Evolutionary conservation across 495 filamentous ascomycete species (phyloP), one percentile per base, ranked within the genome.

Genomic region (Trypethelium eluteriae): DNA sequence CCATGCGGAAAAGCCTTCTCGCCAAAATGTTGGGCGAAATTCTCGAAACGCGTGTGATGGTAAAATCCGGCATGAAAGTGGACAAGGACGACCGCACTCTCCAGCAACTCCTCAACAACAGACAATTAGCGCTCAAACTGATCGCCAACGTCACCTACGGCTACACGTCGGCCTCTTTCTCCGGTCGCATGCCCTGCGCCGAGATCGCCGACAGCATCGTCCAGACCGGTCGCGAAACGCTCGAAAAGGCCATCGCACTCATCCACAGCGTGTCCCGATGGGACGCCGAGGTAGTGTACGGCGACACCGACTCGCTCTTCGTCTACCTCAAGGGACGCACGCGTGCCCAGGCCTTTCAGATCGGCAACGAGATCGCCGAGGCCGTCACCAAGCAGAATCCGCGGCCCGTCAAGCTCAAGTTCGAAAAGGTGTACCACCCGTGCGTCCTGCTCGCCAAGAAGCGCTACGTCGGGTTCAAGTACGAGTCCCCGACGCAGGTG

Each of bases 181-280:
- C 93, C 0, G 94, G 94, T 1, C 83, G 94, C 46, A 98, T 98
- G 95, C 94, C 94, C 2, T 98, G 94, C 75, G 88, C 92, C 14
- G 94, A 98, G 76, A 97, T 98, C 68, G 95, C 94, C 39, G 94
- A 98, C 78, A 96, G 91, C 77, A 98, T 98, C 73, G 94, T 98
- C 0, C 94, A 98, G 74, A 93, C 93, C 0, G 94, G 89, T 2
- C 86, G 93, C 14, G 94, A 98, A 76, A 98, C 92, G 0, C 82
- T 98, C 2, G 94, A 98, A 77, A 92, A 91, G 69, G 90, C 95
- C 35, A 96, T 97, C 68, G 90, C 90, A 2, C 82, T 93, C 59
- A 98, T 98, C 35, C 93, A 98, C 73, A 91, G 89, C 3, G 84
- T 92, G 7, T 83, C 87, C 57, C 81, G 84, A 50, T 98, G 95